These are phyloP conservation scores for Aspergillus steynii DNA, from an alignment of 495 filamentous ascomycete genomes.

Conservation along the genomic window DNA sequence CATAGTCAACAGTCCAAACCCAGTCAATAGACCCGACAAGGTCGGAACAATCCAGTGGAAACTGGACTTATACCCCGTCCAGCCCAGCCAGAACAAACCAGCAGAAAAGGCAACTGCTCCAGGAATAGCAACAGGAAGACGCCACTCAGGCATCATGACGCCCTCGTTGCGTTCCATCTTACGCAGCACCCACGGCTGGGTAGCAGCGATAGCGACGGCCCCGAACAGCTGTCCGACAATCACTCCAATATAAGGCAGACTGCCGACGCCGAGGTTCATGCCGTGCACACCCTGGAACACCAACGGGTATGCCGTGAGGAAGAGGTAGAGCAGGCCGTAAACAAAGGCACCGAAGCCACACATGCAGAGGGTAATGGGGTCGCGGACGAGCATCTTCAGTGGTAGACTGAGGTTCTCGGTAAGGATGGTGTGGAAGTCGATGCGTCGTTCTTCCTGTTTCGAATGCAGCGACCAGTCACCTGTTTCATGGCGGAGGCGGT, in stretches of 20 bases:
- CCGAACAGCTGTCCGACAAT: constrained; percentile 52
- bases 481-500: constrained; percentile 60
- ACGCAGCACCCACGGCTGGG: constrained; percentile 7
- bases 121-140: constrained; percentile 51
- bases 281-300: constrained; percentile 54
- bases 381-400: constrained; percentile 63
- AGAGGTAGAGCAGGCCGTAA: constrained; percentile 62
- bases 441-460: constrained; percentile 35
- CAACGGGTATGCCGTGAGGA: constrained; percentile 56
- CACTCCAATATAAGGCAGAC: constrained; percentile 58
- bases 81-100: constrained; percentile 61
- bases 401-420: constrained; percentile 38
- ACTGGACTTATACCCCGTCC: constrained; percentile 48
- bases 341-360: constrained; percentile 59
- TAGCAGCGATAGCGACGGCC: constrained; percentile 37
- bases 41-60: constrained; percentile 58
- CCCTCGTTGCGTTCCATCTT: constrained; percentile 36
- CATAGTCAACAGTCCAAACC: constrained; percentile 42
- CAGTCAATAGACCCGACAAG: constrained; percentile 49
- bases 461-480: constrained; percentile 44
- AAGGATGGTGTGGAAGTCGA: constrained; percentile 34
- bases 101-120: constrained; percentile 44
- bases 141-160: constrained; percentile 56
- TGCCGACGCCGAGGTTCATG: constrained; percentile 46
- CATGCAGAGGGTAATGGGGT: constrained; percentile 72